A percentile compares a stretch with the other conserved stretches of the same genome.
These are phyloP conservation scores for Quercus engelmannii DNA, from an alignment of 306 rosid genomes.

Conservation along the genomic window DNA sequence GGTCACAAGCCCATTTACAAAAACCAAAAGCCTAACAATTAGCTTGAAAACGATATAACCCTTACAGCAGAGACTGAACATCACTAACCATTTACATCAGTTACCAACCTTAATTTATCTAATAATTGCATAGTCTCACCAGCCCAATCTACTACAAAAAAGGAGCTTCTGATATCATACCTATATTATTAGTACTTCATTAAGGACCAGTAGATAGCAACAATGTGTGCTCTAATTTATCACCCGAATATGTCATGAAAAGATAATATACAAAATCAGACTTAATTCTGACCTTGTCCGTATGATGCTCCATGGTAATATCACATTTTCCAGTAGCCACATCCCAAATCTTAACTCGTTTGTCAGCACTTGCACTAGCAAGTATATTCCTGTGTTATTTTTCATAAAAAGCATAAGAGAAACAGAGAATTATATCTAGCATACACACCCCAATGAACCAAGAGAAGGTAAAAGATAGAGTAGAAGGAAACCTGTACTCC, in stretches of 20 bases:
- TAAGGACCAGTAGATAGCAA: background rate
- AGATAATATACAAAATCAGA: background rate
- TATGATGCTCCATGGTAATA: conserved; percentile 84
- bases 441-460: conserved; percentile 2
- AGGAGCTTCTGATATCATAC: background rate
- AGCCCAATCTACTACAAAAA: background rate
- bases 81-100: background rate
- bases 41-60: background rate
- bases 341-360: conserved; percentile 85
- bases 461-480: conserved; percentile 11
- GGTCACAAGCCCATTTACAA: background rate
- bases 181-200: background rate
- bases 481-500: conserved; percentile 50
- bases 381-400: conserved; percentile 60
- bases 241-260: background rate
- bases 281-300: conserved; percentile 63
- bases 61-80: background rate
- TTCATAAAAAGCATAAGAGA: background rate
- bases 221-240: background rate
- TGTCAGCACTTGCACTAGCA: conserved; percentile 97
- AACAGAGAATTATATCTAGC: conserved; percentile 13
- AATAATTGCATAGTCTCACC: background rate
- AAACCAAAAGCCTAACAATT: background rate
- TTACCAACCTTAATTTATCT: background rate
- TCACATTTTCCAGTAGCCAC: conserved; percentile 66